Evolutionary conservation across 208 protist genomes (phyloP).

Genomic region (Strigomonas culicis): DNA sequence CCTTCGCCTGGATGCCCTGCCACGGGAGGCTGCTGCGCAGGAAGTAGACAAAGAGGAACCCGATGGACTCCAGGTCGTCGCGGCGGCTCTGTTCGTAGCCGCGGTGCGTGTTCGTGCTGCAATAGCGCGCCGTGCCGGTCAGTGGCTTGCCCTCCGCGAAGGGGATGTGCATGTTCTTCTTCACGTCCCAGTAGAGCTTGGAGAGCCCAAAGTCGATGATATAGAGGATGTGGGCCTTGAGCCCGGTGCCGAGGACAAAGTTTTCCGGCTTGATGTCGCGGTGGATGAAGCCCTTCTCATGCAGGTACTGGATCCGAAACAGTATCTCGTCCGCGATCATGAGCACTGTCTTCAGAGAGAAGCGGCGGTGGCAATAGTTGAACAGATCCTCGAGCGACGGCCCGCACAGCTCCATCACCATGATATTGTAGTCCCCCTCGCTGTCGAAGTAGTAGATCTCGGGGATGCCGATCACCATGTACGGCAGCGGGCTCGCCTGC

Average conservation of each 20-base stretch:
- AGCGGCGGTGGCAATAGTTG: constrained; percentile 90
- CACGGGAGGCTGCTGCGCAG: constrained; percentile 89
- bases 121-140: constrained; percentile 99
- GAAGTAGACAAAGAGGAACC: constrained; percentile 94
- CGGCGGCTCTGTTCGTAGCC: constrained; percentile 96
- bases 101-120: constrained; percentile 98
- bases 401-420: constrained; percentile 91
- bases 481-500: neutral
- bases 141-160: constrained; percentile 98
- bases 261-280: constrained; percentile 92
- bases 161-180: constrained; percentile 96
- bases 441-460: constrained; percentile 94
- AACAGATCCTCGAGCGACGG: constrained; percentile 89
- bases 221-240: constrained; percentile 80
- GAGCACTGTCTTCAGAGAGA: constrained; percentile 99
- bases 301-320: constrained; percentile 80
- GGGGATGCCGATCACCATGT: constrained; percentile 91
- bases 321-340: constrained; percentile 99
- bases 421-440: constrained; percentile 97
- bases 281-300: constrained; percentile 79
- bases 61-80: constrained; percentile 94
- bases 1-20: constrained; percentile 87
- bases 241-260: constrained; percentile 68
- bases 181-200: constrained; percentile 97
- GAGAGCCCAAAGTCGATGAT: constrained; percentile 99